Base-by-base conservation (phyloP, 495 filamentous ascomycete species). In the Penicillium longicatenatum region DNA sequence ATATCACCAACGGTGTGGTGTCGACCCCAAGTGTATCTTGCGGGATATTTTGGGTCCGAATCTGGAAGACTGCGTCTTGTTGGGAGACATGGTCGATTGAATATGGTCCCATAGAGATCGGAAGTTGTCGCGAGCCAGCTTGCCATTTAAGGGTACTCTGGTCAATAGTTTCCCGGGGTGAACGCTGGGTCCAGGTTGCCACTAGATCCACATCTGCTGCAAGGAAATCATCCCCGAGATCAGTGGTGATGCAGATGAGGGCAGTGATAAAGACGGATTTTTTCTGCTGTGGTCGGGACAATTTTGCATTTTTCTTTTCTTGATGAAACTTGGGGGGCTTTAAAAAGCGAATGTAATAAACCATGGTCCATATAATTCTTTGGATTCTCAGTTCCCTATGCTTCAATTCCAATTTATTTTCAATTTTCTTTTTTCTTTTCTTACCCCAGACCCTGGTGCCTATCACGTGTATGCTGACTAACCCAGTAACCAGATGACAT, bases 151-250 rank as follows among this genome's bases (percentile, higher is more conserved):
- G 61, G 57, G 66, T 62, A 52, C 72, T 73, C 55, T 75, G 74
- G 41, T 84, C 68, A 44, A 84, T 61, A 44, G 77, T 61, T 26
- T 80, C 66, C 11, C 62, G 53, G 2, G 62, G 48, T 35, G 69
- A 57, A 44, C 67, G 47, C 21, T 70, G 59, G 8, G 61, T 62
- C 58, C 66, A 66, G 41, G 78, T 78, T 42, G 77, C 74, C 4
- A 76, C 60, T 49, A 97, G 68, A 22, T 79, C 77, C 35, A 82
- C 70, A 64, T 87, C 81, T n/a, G 83, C 73, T 20, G 79, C 77
- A n/a, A 92, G 82, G 68, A 94, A 95, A 1, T 82, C 79, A 70
- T 98, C 93, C 3, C 93, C 92, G 8, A 98, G 77, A 66, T 98
- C 94, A 37, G 93, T 94, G 39, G 91, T 91, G 69, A 98, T 85